Conservation (phyloP, 2,329 filamentous ascomycete genomes). For the Fusarium sambucinum region DNA sequence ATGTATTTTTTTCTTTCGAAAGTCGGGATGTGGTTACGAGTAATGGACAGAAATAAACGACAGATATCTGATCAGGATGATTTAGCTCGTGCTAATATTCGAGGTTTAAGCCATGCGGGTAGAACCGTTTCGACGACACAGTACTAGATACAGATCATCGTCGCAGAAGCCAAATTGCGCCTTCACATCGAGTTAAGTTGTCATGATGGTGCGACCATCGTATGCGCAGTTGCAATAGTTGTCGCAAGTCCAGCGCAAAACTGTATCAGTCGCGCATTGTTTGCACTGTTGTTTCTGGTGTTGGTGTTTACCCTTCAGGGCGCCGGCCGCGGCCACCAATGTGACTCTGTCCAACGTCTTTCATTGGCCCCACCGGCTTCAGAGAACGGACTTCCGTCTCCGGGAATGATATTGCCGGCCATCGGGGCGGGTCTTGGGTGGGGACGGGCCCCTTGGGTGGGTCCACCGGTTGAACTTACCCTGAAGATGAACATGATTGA, state of each 20-base stretch:
- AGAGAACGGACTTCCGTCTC: conserved; percentile 27
- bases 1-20: background rate
- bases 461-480: conserved; percentile 15
- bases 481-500: conserved; percentile 11
- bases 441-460: conserved; percentile 14
- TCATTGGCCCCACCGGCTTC: conserved; percentile 24
- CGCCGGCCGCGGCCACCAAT: conserved; percentile 30
- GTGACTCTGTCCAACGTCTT: conserved; percentile 20
- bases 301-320: conserved; percentile 29
- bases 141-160: background rate
- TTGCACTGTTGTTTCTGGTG: conserved; percentile 22
- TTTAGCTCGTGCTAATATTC: background rate
- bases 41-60: conserved; percentile 25
- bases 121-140: background rate
- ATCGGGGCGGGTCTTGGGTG: conserved; percentile 37
- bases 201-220: background rate
- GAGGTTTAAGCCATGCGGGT: background rate
- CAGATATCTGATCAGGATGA: background rate
- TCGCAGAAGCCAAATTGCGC: background rate
- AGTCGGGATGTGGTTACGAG: background rate
- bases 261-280: background rate
- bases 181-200: background rate
- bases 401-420: conserved; percentile 31
- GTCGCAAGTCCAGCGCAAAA: background rate
- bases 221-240: background rate